Evolutionary conservation across 345 rosid genomes (phyloP), one percentile per base, ranked within the genome.

Genomic region (Aethionema arabicum): DNA sequence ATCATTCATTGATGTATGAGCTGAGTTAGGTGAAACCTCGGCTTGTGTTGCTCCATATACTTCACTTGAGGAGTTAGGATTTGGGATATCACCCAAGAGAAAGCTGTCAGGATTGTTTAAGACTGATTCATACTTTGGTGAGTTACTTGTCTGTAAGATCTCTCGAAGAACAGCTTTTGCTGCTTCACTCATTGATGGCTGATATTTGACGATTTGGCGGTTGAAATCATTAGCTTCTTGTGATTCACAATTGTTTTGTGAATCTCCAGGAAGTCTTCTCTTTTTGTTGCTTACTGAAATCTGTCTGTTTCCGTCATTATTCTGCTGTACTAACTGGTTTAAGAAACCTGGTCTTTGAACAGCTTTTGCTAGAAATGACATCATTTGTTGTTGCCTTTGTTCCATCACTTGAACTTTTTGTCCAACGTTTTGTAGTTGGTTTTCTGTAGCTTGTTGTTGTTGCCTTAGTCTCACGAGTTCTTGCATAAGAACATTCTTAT

Each of bases 361-460:
- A 48, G 92, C 97, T 76, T 87, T 90, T 12, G 92, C 95, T 33
- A 90, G 76, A 67, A 90, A 87, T 8, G 90, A 86, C 95, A 90
- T 87, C 88, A 83, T 90, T 65, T 90, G 88, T 68, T 85, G 95
- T 75, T 90, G 97, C 55, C 97, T 78, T 69, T 90, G 97, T 79
- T 90, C 97, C 97, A 90, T 90, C 16, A 76, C 88, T 56, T 87
- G 92, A 53, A 87, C 91, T 65, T 89, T 85, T 66, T 87, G 88
- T 46, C 84, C 88, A 58, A 83, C 86, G 13, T 78, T 69, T 63
- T 86, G 87, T 77, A 90, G 70, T 69, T 90, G 90, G 65, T 66
- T 53, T 56, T 90, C 97, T 0, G 95, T 90, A 30, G 83, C 14
- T 76, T 90, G 95, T 65, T 87, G 97, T 62, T 85, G 95, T 65